Evolutionary conservation across 208 protist species (phyloP).

Genomic region (Novymonas esmeraldas): DNA sequence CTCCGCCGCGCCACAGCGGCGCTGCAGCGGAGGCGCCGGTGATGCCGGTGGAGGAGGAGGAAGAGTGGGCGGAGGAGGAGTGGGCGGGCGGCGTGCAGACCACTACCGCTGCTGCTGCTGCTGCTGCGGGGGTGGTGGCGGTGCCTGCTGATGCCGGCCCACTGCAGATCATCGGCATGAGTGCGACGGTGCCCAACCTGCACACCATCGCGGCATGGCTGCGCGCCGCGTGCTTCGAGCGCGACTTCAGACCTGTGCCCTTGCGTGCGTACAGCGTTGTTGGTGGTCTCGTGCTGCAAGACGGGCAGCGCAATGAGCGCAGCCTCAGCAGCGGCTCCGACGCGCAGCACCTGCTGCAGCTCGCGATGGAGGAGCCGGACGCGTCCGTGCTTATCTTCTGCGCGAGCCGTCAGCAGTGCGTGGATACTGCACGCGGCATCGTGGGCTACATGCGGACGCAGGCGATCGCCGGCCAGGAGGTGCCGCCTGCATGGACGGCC

Average conservation of each 20-base stretch:
- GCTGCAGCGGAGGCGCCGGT: background rate
- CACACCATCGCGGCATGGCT: conserved; percentile 81
- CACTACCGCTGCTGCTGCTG: background rate
- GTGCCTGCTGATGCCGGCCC: conserved; percentile 11
- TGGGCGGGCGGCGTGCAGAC: background rate
- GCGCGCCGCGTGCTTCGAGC: conserved; percentile 68
- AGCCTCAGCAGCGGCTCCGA: conserved; percentile 41
- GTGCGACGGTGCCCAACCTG: conserved; percentile 93
- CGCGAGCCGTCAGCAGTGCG: conserved; percentile 73
- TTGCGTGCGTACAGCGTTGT: conserved; percentile 75
- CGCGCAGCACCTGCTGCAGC: conserved; percentile 48
- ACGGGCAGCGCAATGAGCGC: conserved; percentile 45
- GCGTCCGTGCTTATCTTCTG: conserved; percentile 88
- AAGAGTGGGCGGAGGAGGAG: background rate
- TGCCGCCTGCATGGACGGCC: background rate
- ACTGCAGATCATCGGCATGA: conserved; percentile 94
- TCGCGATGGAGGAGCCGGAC: conserved; percentile 69
- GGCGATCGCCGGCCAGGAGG: conserved; percentile 21
- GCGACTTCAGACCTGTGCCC: conserved; percentile 79
- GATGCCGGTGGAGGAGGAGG: background rate
- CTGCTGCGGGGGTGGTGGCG: background rate
- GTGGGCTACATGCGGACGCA: conserved; percentile 36
- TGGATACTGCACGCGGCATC: conserved; percentile 71
- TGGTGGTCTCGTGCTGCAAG: conserved; percentile 55
- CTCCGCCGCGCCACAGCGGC: background rate